Conservation (phyloP, 2,329 filamentous ascomycete genomes). For the Botrytis hyacinthi region DNA sequence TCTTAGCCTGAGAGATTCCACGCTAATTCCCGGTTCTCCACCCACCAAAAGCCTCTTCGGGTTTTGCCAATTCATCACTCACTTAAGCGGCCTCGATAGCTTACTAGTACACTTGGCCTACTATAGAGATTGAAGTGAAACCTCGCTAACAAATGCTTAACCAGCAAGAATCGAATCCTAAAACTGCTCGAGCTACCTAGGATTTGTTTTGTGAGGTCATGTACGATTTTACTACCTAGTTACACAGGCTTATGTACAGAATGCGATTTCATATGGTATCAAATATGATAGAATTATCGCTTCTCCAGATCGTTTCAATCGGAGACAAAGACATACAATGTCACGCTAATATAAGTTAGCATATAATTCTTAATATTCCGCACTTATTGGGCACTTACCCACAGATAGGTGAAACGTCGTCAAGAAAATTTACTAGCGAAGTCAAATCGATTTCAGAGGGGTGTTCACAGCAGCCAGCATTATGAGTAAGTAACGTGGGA, state of each 20-base stretch:
- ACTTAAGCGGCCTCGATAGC: not conserved
- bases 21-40: not conserved
- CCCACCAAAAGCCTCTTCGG: rapidly evolving
- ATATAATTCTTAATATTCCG: rapidly evolving
- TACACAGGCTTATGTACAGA: rapidly evolving
- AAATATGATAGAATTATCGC: not conserved
- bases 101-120: not conserved
- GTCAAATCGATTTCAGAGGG: not conserved
- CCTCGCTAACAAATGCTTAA: not conserved
- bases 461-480: not conserved
- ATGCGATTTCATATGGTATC: not conserved
- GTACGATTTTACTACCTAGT: not conserved
- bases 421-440: not conserved
- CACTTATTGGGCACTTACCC: rapidly evolving
- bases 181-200: not conserved
- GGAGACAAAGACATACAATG: not conserved
- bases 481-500: not conserved
- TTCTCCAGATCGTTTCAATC: not conserved
- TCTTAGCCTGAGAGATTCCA: not conserved
- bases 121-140: not conserved
- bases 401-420: rapidly evolving
- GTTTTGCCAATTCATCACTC: not conserved
- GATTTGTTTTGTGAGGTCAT: rapidly evolving
- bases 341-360: not conserved
- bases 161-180: not conserved